Evolutionary conservation across 148 eudicot genomes (phyloP), one percentile per base, ranked within the genome.

Genomic region (Linanthus parryae): DNA sequence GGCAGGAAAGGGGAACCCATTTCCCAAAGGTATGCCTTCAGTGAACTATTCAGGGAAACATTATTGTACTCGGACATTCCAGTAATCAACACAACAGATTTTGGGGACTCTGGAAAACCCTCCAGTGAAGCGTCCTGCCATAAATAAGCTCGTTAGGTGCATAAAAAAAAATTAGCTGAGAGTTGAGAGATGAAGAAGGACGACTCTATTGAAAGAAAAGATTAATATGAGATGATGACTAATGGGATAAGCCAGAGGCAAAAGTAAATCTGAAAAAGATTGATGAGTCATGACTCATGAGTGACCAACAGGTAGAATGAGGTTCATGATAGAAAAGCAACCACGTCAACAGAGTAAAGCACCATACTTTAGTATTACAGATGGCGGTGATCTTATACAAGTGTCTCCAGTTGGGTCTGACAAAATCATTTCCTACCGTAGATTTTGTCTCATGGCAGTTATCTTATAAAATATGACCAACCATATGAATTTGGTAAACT

Each of bases 1-100:
- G 99, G 99, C 39, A 94, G 65, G 74, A 94, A 94, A 11, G 99
- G 99, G 34, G 99, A 88, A 21, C 95, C 99, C 96, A 94, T 94
- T 67, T 94, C 99, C 96, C 96, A 94, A 40, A 94, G 95, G 62
- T 55, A 88, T 37, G 95, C 85, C 61, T 84, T 94, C 61, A 94
- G 27, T 27, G 99, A 84, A 66, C 80, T 82, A 70, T 82, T 82
- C 41, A 94, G 50, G 34, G 96, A 94, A 50, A 94, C 86, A 36
- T 70, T 73, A 59, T 88, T 94, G 83, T 88, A 88, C 35, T 71
- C 85, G 1, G 96, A 66, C 26, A 75, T 74, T 29, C 99, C 99
- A 7, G 96, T 94, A 43, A 88, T 82, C 37, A 94, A 68, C 25
- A 85, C 91, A 33, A 94, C 95, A 15, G 99, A 88, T 50, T 94